Evolutionary conservation across 768 basidiomycete genomes (phyloP).

Genomic region (Pleurotus djamor): DNA sequence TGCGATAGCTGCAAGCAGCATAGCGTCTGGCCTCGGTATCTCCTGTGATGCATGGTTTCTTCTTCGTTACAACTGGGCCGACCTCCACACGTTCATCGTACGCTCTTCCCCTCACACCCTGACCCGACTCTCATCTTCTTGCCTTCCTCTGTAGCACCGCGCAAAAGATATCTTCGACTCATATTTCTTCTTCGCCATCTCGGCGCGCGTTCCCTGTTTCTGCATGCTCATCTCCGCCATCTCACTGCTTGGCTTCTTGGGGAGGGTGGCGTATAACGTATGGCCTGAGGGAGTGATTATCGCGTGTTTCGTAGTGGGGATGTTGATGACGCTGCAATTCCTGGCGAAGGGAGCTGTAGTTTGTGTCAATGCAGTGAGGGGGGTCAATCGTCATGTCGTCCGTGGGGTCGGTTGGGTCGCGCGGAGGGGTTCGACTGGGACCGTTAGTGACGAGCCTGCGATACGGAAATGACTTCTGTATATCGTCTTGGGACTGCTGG

Average conservation of each 20-base stretch:
- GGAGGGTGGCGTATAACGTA: slow-evolving; percentile 57
- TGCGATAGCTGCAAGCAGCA: slow-evolving; percentile 55
- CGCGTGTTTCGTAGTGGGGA: slow-evolving; percentile 54
- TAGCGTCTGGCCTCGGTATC: slow-evolving; percentile 65
- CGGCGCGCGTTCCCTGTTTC: slow-evolving; percentile 60
- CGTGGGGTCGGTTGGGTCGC: neutral
- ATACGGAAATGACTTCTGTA: no score
- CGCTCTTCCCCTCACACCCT: slow-evolving; percentile 13
- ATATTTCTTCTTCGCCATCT: slow-evolving; percentile 70
- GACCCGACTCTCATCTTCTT: neutral
- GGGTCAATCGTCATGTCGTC: neutral
- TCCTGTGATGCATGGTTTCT: slow-evolving; percentile 65
- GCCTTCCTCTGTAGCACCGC: slow-evolving; percentile 28
- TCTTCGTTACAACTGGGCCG: slow-evolving; percentile 55
- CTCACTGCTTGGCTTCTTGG: slow-evolving; percentile 60
- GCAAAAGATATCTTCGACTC: slow-evolving; percentile 56
- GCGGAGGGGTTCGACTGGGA: neutral
- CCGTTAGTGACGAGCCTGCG: no score
- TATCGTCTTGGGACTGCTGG: no score
- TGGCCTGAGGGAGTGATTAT: slow-evolving; percentile 65
- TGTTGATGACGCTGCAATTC: slow-evolving; percentile 65
- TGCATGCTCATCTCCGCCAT: slow-evolving; percentile 56
- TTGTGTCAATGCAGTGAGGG: neutral
- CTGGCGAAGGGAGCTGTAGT: slow-evolving; percentile 46
- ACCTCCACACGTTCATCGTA: slow-evolving; percentile 52